Conservation (phyloP, 768 basidiomycete genomes). For the Termitomyces bulborhizus region DNA sequence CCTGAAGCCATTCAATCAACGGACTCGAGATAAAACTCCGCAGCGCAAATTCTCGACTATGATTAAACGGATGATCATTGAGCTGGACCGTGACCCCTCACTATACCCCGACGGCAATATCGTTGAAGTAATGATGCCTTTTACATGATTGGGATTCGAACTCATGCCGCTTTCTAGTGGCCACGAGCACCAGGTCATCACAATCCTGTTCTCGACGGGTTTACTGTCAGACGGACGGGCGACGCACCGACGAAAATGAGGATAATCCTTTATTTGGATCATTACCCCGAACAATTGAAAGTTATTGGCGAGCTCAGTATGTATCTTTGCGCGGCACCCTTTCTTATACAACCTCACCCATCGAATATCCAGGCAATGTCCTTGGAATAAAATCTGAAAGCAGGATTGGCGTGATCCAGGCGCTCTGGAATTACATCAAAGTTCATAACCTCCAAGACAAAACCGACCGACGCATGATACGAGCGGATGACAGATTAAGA, state of each 20-base stretch:
- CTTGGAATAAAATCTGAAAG: conserved; percentile 84
- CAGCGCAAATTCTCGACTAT: conserved; percentile 81
- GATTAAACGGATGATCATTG: conserved; percentile 78
- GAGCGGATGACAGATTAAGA: conserved; percentile 61
- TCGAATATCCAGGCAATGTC: conserved; percentile 37
- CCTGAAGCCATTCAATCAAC: conserved; percentile 50
- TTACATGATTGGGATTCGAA: neutral
- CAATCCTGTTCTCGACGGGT: conserved; percentile 73
- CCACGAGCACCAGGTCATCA: conserved; percentile 48
- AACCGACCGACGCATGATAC: conserved; percentile 63
- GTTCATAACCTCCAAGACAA: conserved; percentile 79
- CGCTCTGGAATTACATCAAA: conserved; percentile 92
- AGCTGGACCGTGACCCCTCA: conserved; percentile 79
- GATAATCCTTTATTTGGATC: conserved; percentile 81
- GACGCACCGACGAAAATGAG: conserved; percentile 74
- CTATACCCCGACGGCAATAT: conserved; percentile 83
- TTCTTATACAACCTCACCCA: conserved; percentile 2
- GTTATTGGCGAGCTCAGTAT: conserved; percentile 70
- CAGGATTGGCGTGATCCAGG: conserved; percentile 71
- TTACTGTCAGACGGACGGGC: conserved; percentile 77
- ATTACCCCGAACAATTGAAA: conserved; percentile 83
- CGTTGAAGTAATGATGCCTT: conserved; percentile 60
- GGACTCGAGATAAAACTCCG: conserved; percentile 54
- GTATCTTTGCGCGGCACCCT: conserved; percentile 4
- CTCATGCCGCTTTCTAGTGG: conserved; percentile 40